Evolutionary conservation across 2,329 filamentous ascomycete genomes (phyloP).

Genomic region (Aspergillus pseudotamarii): DNA sequence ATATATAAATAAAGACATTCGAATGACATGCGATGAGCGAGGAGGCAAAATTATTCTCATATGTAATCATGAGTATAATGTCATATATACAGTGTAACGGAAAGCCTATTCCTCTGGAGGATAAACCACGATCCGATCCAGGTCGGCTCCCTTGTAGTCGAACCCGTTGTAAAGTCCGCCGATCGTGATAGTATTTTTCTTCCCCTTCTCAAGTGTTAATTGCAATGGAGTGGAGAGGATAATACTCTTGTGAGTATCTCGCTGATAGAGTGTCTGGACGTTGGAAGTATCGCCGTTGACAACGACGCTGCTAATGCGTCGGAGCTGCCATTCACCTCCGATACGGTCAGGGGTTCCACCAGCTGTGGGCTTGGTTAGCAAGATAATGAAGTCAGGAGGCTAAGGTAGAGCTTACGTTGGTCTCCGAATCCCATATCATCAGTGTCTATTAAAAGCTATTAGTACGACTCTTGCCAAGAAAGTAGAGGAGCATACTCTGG

Average conservation of each 20-base stretch:
- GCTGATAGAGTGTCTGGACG: constrained; percentile 55
- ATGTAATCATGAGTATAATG: background rate
- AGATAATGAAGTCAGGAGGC: background rate
- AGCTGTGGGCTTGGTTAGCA: constrained; percentile 26
- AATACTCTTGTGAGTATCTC: constrained; percentile 63
- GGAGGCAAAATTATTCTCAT: background rate
- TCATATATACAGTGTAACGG: background rate
- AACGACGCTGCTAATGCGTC: constrained; percentile 62
- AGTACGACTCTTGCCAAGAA: background rate
- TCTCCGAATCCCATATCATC: constrained; percentile 31
- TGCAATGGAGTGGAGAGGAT: constrained; percentile 61
- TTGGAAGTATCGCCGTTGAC: constrained; percentile 57
- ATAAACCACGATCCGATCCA: constrained; percentile 64
- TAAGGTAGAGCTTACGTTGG: constrained; percentile 20
- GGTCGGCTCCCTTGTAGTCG: constrained; percentile 60
- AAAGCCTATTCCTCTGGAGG: constrained; percentile 49
- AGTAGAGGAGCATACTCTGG: constrained; percentile 41
- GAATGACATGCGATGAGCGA: background rate
- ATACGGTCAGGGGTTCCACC: constrained; percentile 62
- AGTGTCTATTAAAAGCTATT: constrained; percentile 16
- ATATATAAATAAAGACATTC: too few relatives aligned
- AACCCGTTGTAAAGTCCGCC: constrained; percentile 61
- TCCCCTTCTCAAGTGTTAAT: constrained; percentile 56
- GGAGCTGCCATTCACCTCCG: constrained; percentile 61
- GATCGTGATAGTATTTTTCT: constrained; percentile 57